Evolutionary conservation across 2,329 filamentous ascomycete genomes (phyloP).

Genomic region (Colletotrichum phormii): DNA sequence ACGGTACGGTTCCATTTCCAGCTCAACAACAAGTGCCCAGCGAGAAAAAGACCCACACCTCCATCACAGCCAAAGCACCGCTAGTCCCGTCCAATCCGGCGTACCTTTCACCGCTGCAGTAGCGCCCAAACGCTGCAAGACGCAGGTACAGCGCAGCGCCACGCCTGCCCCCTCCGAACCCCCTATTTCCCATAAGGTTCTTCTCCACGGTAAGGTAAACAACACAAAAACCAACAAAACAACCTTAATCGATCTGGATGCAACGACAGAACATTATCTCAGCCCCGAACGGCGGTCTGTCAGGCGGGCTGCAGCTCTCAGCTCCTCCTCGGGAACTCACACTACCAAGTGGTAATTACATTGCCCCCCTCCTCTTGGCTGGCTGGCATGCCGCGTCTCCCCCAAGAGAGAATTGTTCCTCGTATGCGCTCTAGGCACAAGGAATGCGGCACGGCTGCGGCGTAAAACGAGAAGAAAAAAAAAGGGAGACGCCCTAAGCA

Average conservation of each 20-base stretch:
- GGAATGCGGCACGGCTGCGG: conserved; percentile 11
- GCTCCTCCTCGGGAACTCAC: not conserved
- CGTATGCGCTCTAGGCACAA: not conserved
- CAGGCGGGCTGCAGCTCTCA: conserved; percentile 4
- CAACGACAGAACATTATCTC: not conserved
- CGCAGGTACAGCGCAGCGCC: conserved; percentile 23
- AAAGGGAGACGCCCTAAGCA: not conserved
- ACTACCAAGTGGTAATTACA: not conserved
- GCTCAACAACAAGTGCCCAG: not conserved
- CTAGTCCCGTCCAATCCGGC: not conserved
- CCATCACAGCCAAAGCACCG: not conserved
- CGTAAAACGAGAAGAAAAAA: not conserved
- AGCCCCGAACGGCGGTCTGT: not conserved
- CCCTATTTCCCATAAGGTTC: not conserved
- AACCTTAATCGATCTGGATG: conserved; percentile 24
- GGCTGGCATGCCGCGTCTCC: not conserved
- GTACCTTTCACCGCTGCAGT: not conserved
- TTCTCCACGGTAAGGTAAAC: not conserved
- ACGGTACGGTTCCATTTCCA: not conserved
- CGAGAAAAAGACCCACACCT: not conserved
- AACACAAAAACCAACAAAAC: conserved; percentile 14
- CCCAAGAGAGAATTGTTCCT: not conserved
- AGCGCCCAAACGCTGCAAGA: conserved; percentile 17
- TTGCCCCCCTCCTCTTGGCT: not conserved
- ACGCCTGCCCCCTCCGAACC: not conserved